Conservation (phyloP, 257 asterid species). For the Sherardia arvensis region DNA sequence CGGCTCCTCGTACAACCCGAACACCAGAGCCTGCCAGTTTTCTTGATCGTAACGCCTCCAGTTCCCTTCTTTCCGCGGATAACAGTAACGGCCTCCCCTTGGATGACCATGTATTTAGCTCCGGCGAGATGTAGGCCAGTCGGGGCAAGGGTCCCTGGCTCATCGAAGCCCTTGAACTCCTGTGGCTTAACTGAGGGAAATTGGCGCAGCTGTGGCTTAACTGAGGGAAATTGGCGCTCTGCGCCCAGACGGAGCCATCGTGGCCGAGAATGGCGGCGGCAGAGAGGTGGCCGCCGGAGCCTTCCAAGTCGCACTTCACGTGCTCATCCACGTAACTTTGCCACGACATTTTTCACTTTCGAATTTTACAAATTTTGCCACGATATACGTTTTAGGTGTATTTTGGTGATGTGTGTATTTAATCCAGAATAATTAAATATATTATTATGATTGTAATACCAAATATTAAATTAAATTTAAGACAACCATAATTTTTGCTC, state of each 20-base stretch:
- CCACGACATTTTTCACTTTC: constrained; percentile 49
- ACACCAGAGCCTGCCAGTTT: constrained; percentile 43
- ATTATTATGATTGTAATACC: too few relatives aligned
- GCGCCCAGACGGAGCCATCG: constrained; percentile 46
- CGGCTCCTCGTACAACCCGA: constrained; percentile 46
- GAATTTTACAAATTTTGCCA: too few relatives aligned
- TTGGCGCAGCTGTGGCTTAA: too few relatives aligned
- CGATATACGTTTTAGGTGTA: not conserved
- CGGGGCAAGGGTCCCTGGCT: constrained; percentile 45
- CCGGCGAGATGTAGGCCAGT: constrained; percentile 37
- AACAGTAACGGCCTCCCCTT: constrained; percentile 46
- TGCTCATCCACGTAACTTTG: constrained; percentile 53
- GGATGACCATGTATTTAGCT: constrained; percentile 45
- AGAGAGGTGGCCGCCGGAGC: constrained; percentile 36
- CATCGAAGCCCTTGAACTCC: constrained; percentile 39
- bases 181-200: constrained; percentile 40
- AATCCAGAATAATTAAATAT: too few relatives aligned
- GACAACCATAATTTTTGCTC: too few relatives aligned
- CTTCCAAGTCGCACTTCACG: constrained; percentile 50
- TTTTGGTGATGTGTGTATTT: not conserved
- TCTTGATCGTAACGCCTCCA: constrained; percentile 42
- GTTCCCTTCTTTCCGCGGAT: constrained; percentile 56
- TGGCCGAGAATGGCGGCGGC: constrained; percentile 52
- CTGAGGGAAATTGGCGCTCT: constrained; percentile 49
- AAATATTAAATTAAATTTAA: too few relatives aligned